Conservation (phyloP, 257 asterid species). For the Lantana camara region DNA sequence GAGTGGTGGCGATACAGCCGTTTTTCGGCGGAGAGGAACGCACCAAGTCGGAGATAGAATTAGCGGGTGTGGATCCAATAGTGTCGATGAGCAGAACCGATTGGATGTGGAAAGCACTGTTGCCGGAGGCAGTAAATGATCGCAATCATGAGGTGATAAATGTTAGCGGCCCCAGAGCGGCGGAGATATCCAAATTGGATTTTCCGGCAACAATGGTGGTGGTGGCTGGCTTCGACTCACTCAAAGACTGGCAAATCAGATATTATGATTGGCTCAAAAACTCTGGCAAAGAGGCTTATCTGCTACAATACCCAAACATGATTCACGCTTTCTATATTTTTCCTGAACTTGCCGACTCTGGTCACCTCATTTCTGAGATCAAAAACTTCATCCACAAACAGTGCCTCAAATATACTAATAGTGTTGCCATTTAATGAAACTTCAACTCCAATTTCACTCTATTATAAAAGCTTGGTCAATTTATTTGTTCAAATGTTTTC, state of each 20-base stretch:
- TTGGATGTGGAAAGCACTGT: conserved; percentile 67
- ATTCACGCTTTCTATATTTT: conserved; percentile 73
- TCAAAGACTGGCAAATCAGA: conserved; percentile 69
- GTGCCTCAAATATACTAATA: no score
- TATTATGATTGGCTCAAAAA: conserved; percentile 65
- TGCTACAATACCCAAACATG: conserved; percentile 67
- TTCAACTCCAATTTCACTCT: no score
- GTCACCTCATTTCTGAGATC: conserved; percentile 42
- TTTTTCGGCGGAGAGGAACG: conserved; percentile 80
- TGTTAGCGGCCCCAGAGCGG: conserved; percentile 74
- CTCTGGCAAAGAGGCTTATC: conserved; percentile 58
- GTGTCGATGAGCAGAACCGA: conserved; percentile 46
- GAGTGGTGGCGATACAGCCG: conserved; percentile 72
- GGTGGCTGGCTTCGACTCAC: conserved; percentile 67
- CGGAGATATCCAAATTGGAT: conserved; percentile 49
- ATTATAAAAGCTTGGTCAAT: no score
- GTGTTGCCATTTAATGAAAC: no score
- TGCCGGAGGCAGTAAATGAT: conserved; percentile 44
- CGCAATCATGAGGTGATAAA: conserved; percentile 68
- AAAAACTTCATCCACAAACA: conserved; percentile 47
- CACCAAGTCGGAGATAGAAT: conserved; percentile 50
- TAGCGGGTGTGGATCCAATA: conserved; percentile 43
- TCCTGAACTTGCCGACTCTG: conserved; percentile 58
- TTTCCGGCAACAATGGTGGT: conserved; percentile 75
- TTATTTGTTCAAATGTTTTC: no score